These are phyloP conservation scores for Chaetomiaceae sp. DNA, from an alignment of 2,329 filamentous ascomycete species.

Conservation along the genomic window DNA sequence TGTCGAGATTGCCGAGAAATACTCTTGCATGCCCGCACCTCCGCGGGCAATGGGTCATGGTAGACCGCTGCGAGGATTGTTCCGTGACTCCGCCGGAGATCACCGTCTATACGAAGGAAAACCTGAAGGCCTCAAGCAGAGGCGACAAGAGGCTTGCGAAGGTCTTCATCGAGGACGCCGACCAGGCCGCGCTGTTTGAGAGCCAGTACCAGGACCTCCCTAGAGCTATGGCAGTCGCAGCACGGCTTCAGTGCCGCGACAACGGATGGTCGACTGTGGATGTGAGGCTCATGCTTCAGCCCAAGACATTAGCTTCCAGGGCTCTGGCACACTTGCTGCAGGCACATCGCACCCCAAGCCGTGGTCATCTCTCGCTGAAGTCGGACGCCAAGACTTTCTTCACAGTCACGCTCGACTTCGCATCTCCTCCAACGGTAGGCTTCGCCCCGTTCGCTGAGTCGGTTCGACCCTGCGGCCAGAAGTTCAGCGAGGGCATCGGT, in stretches of 20 bases:
- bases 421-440: not conserved
- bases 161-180: conserved; percentile 14
- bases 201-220: conserved; percentile 11
- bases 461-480: conserved; percentile 3
- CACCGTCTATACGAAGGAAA: not conserved
- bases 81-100: conserved; percentile 16
- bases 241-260: not conserved
- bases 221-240: conserved; percentile 12
- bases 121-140: not conserved
- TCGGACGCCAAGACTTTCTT: conserved; percentile 1
- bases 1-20: not conserved
- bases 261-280: not conserved
- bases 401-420: conserved; percentile 5
- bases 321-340: conserved; percentile 13
- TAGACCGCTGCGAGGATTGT: conserved; percentile 13
- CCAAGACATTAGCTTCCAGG: conserved; percentile 15
- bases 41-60: conserved; percentile 4
- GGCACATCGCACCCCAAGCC: conserved; percentile 9
- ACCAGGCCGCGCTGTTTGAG: conserved; percentile 16
- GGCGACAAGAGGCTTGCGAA: not conserved
- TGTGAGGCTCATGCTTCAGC: conserved; percentile 11
- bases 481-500: conserved; percentile 2
- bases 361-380: conserved; percentile 1
- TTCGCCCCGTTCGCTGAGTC: conserved; percentile 7
- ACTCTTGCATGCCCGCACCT: conserved; percentile 2